Percentiles rank a stretch among this genome's conserved stretches.
Evolutionary conservation across 495 filamentous ascomycete genomes (phyloP).

Genomic region (Neurospora sp.): DNA sequence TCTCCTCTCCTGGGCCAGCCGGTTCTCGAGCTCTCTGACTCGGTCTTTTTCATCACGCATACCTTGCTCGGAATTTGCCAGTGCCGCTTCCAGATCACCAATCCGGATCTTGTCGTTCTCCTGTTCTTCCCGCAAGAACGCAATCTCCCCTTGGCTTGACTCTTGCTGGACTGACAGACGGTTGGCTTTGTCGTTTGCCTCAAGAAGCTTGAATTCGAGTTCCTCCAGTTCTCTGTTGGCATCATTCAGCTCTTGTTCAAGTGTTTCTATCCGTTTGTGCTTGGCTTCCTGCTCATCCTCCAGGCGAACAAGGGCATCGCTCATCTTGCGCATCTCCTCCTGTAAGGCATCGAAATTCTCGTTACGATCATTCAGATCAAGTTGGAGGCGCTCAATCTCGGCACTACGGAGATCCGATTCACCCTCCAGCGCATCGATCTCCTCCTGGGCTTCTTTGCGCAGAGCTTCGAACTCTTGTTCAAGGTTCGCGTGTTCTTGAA

Average conservation of each 20-base stretch:
- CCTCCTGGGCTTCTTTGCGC: slow-evolving; percentile 68
- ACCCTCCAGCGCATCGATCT: slow-evolving; percentile 72
- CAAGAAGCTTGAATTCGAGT: slow-evolving; percentile 62
- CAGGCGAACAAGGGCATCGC: slow-evolving; percentile 70
- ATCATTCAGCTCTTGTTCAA: slow-evolving; percentile 65
- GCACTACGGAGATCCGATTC: slow-evolving; percentile 62
- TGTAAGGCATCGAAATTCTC: slow-evolving; percentile 82
- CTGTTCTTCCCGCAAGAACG: slow-evolving; percentile 93
- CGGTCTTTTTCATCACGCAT: slow-evolving; percentile 76
- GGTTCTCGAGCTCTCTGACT: slow-evolving; percentile 64
- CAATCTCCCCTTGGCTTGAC: slow-evolving; percentile 84
- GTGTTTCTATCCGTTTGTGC: slow-evolving; percentile 50
- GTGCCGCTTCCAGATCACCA: slow-evolving; percentile 72
- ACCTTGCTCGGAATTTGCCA: slow-evolving; percentile 61
- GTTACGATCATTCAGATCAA: slow-evolving; percentile 57
- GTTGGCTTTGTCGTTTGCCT: slow-evolving; percentile 76
- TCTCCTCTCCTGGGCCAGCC: slow-evolving; percentile 65
- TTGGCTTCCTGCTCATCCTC: slow-evolving; percentile 77
- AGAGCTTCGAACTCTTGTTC: slow-evolving; percentile 73
- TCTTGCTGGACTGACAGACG: slow-evolving; percentile 83
- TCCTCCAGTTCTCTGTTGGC: slow-evolving; percentile 68
- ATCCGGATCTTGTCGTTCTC: slow-evolving; percentile 98
- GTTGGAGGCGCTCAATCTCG: slow-evolving; percentile 61
- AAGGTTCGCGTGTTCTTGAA: slow-evolving; percentile 66
- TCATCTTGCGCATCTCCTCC: slow-evolving; percentile 81